Evolutionary conservation across 1,284 basidiomycete species (phyloP).

Genomic region (Ceratobasidium sp.): DNA sequence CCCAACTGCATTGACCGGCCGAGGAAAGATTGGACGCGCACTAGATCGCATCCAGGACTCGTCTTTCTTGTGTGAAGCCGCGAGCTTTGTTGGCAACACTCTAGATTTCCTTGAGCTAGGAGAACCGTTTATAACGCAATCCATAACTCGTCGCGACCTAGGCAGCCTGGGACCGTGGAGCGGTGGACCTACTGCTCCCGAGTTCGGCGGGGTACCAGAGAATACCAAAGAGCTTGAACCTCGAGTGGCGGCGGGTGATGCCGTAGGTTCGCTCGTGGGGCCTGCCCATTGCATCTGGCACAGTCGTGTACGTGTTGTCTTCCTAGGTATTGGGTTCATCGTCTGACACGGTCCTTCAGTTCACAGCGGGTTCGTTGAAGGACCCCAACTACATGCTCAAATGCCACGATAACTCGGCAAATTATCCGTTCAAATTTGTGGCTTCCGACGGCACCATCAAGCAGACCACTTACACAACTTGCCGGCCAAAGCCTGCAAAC

Average conservation of each 20-base stretch:
- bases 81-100: not conserved
- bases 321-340: not conserved
- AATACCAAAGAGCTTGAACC: not conserved
- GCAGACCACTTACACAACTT: constrained; percentile 11
- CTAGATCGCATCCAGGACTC: constrained; percentile 33
- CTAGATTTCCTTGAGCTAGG: constrained; percentile 20
- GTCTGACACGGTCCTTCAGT: not conserved
- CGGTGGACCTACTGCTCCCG: not conserved
- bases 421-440: constrained; percentile 22
- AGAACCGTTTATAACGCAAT: not conserved
- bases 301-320: not conserved
- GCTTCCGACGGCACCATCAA: not conserved
- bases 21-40: constrained; percentile 25
- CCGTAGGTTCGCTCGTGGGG: not conserved
- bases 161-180: not conserved
- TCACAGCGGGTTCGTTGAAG: not conserved
- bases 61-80: constrained; percentile 11
- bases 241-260: not conserved
- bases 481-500: constrained; percentile 9
- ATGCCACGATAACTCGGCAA: constrained; percentile 14
- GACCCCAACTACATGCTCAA: constrained; percentile 2
- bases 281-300: not conserved
- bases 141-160: not conserved
- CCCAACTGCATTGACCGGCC: constrained; percentile 27
- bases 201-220: not conserved